Conservation (phyloP, 2,329 filamentous ascomycete species). For the Fonsecaea monophora region DNA sequence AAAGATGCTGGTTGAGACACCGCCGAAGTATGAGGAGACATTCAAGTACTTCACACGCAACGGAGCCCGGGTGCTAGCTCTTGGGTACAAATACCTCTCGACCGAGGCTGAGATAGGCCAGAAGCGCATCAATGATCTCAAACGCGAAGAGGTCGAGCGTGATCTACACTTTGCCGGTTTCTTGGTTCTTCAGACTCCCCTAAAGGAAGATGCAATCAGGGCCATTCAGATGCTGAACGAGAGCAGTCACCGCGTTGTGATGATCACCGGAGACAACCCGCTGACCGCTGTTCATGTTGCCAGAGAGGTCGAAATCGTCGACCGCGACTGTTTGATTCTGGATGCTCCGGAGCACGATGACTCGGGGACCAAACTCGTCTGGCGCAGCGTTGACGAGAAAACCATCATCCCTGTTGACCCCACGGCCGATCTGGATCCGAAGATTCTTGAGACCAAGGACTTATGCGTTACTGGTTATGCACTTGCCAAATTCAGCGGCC, state of each 20-base stretch:
- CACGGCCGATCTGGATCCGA: slow-evolving; percentile 75
- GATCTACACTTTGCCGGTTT: slow-evolving; percentile 91
- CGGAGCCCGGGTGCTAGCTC: slow-evolving; percentile 88
- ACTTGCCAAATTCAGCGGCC: slow-evolving; percentile 83
- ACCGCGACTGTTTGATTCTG: slow-evolving; percentile 90
- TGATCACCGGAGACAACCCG: slow-evolving; percentile 99
- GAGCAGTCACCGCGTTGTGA: slow-evolving; percentile 96
- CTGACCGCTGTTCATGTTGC: slow-evolving; percentile 96
- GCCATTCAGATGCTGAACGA: slow-evolving; percentile 97
- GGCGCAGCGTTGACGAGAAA: slow-evolving; percentile 94
- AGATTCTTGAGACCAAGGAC: slow-evolving; percentile 85
- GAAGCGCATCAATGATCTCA: slow-evolving; percentile 87
- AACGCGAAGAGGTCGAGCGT: slow-evolving; percentile 88
- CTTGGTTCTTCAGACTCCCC: slow-evolving; percentile 89
- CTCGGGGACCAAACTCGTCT: slow-evolving; percentile 80
- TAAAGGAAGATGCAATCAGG: slow-evolving; percentile 95
- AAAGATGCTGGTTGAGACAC: slow-evolving; percentile 84
- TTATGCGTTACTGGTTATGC: slow-evolving; percentile 96
- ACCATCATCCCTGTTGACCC: slow-evolving; percentile 85
- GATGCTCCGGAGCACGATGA: slow-evolving; percentile 92
- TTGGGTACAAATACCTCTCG: slow-evolving; percentile 92
- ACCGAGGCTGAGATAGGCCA: slow-evolving; percentile 80
- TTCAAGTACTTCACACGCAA: slow-evolving; percentile 98
- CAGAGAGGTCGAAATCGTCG: slow-evolving; percentile 94
- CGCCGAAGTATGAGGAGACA: slow-evolving; percentile 92